phyloP scores from a whole-genome alignment of 148 eudicot genomes.

The Beta vulgaris region DNA sequence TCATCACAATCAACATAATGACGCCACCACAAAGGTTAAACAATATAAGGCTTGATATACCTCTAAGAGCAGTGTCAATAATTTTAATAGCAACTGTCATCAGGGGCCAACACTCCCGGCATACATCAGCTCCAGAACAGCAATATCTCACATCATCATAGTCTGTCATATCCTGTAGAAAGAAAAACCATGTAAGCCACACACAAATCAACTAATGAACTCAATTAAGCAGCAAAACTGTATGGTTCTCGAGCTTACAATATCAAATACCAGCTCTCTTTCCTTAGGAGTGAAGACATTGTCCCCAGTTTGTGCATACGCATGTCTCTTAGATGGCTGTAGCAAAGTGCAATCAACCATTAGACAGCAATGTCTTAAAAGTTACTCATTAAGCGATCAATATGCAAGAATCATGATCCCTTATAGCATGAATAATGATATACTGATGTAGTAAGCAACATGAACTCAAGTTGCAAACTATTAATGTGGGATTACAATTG shows the following conservation, averaged over 20 bases:
- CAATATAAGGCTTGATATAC: slow-evolving; percentile 29
- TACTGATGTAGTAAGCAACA: not conserved
- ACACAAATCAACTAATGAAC: slow-evolving; percentile 8
- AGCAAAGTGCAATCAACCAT: slow-evolving; percentile 22
- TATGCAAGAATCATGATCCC: not conserved
- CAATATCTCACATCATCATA: slow-evolving; percentile 95
- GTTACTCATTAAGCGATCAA: not conserved
- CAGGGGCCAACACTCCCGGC: slow-evolving; percentile 91
- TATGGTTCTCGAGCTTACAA: slow-evolving; percentile 46
- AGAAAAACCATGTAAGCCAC: slow-evolving; percentile 14
- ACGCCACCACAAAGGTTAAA: not conserved
- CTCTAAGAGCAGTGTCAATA: slow-evolving; percentile 85
- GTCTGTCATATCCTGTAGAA: slow-evolving; percentile 80
- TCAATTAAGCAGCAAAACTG: not conserved
- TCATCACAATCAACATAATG: not conserved
- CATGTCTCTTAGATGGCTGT: slow-evolving; percentile 90
- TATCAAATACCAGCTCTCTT: slow-evolving; percentile 93
- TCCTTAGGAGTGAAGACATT: slow-evolving; percentile 79
- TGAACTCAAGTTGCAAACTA: not conserved
- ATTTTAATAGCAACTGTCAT: slow-evolving; percentile 96
- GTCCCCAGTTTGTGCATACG: slow-evolving; percentile 75
- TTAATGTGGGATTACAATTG: not conserved
- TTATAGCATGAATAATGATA: too few relatives aligned
- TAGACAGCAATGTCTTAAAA: too few relatives aligned
- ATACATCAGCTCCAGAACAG: slow-evolving; percentile 92